Evolutionary conservation across 768 basidiomycete species (phyloP), one percentile per base, ranked within the genome.

Genomic region (Hortiboletus campestris): DNA sequence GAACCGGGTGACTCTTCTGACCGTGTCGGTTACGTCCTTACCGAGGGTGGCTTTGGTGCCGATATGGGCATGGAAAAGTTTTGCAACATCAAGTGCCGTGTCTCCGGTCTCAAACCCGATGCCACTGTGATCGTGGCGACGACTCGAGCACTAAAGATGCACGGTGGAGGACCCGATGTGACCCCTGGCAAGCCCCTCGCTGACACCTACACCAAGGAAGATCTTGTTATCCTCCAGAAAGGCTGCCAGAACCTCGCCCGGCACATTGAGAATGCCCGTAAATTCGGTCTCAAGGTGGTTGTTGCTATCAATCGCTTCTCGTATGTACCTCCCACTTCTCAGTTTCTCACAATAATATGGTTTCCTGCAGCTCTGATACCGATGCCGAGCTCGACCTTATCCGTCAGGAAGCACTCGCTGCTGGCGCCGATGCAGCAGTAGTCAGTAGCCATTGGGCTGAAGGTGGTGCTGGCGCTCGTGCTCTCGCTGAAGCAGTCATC

Each of bases 41-140:
- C 96, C 29, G 96, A 99, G 75, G 95, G 94, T 67, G 96, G 96
- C 42, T 99, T 98, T 74, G 96, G 96, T 53, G 95, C 96, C 20
- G 96, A 99, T 71, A 99, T 98, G 86, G 96, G 94, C 38, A 92
- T 95, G 92, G 93, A 94, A 75, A 97, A 99, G 74, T 99, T 98
- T 81, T 98, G 93, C 80, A 98, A 98, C 75, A 98, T 99, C 81
- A 99, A 99, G 74, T 98, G 95, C 72, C 86, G 96, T 57, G 80
- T 89, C 55, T 94, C 91, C 58, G 96, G 95, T 46, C 82, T 98
- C 67, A 88, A 79, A 53, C 97, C 97, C 10, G 92, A 99, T 72
- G 96, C 94, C 4, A 89, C 89, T 36, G 85, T 99, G 62, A 90
- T 99, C 64, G 96, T 99, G 50, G 97, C 96, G 8, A 99, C 96